Percentiles rank a stretch among this genome's conserved stretches.
These are phyloP conservation scores for Solanum pinnatisectum DNA, from an alignment of 257 asterid genomes.

Conservation along the genomic window DNA sequence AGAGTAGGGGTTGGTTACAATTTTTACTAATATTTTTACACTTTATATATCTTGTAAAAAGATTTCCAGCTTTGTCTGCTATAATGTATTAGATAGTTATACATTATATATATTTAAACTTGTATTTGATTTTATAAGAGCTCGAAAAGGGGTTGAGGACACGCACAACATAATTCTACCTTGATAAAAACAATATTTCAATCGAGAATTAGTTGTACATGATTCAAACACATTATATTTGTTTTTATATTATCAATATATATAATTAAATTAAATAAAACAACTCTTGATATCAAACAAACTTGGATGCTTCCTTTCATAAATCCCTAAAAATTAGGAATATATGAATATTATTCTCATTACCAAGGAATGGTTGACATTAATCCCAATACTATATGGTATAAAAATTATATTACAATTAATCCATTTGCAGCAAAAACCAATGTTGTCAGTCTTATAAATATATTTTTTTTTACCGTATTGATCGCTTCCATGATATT, in stretches of 20 bases:
- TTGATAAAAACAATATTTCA: not conserved
- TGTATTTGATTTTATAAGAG: not conserved
- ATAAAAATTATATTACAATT: not conserved
- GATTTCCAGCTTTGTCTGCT: not conserved
- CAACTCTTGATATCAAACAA: not conserved
- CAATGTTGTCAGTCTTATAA: conserved; percentile 1
- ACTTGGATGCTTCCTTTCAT: not conserved
- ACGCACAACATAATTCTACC: not conserved
- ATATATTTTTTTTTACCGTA: not conserved
- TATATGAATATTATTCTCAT: conserved; percentile 3
- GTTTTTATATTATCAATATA: not conserved
- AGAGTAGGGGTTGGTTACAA: no score
- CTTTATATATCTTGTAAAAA: no score
- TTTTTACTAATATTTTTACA: no score
- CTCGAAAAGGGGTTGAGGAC: not conserved
- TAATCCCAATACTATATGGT: not conserved
- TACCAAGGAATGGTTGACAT: conserved; percentile 36
- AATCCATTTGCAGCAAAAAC: not conserved
- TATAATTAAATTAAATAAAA: not conserved
- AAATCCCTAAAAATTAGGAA: not conserved
- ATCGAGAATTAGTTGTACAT: no score
- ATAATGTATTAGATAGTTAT: not conserved
- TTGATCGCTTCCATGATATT: not conserved
- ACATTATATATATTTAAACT: not conserved
- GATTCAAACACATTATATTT: not conserved